Conservation (phyloP, 2,329 filamentous ascomycete species). For the Verticillium nonalfalfae region DNA sequence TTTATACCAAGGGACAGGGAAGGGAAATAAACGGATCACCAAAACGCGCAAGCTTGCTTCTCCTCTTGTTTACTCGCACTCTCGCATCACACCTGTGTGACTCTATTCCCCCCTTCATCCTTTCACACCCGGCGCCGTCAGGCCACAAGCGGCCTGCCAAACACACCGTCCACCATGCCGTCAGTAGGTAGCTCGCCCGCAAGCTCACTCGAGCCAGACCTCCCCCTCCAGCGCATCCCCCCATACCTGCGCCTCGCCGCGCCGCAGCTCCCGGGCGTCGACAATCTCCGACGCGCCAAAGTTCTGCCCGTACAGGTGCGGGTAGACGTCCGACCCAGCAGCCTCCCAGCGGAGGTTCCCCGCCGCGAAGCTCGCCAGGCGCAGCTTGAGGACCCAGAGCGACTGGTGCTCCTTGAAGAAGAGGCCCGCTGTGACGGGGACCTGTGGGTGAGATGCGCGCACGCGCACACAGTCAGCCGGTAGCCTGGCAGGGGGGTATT, state of each 20-base stretch:
- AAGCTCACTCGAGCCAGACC: slow-evolving; percentile 30
- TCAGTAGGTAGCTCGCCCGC: background rate
- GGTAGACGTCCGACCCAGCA: slow-evolving; percentile 38
- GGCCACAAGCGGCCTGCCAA: too few relatives aligned
- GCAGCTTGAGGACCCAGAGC: slow-evolving; percentile 49
- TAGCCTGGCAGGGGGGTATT: background rate
- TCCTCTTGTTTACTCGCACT: background rate
- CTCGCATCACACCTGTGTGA: too few relatives aligned
- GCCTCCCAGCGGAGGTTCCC: slow-evolving; percentile 47
- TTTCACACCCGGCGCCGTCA: too few relatives aligned
- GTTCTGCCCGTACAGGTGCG: slow-evolving; percentile 50
- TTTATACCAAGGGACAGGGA: background rate
- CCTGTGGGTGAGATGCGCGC: slow-evolving; percentile 17
- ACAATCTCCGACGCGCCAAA: slow-evolving; percentile 47
- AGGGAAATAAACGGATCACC: background rate
- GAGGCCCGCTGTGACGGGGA: slow-evolving; percentile 35
- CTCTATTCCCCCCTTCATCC: too few relatives aligned
- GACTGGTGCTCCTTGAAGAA: slow-evolving; percentile 32
- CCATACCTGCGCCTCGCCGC: slow-evolving; percentile 40
- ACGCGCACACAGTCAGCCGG: too few relatives aligned
- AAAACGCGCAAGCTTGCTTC: background rate
- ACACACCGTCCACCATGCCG: too few relatives aligned
- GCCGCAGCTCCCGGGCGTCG: slow-evolving; percentile 37
- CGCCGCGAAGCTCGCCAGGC: slow-evolving; percentile 34
- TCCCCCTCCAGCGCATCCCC: slow-evolving; percentile 30